A percentile compares a stretch with the other conserved stretches of the same genome.
phyloP scores from a whole-genome alignment of 805 yeast genomes.

The Yarrowia deformans region DNA sequence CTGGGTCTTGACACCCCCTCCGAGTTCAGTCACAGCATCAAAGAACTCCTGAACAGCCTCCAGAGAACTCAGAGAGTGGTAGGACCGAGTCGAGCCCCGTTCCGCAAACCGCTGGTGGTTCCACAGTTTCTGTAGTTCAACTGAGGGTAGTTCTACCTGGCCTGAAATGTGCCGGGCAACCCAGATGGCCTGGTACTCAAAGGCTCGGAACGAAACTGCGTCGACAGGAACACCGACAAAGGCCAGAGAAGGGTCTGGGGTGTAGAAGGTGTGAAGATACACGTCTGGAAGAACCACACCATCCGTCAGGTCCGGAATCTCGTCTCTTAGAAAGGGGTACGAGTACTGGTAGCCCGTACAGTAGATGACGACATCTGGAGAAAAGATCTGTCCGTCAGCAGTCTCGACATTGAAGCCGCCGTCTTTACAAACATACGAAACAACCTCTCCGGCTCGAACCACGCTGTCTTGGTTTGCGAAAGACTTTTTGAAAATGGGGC shows the following conservation, averaged over 20 bases:
- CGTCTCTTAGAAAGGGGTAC: conserved; percentile 61
- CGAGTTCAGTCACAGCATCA: neutral
- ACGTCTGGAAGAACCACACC: conserved; percentile 58
- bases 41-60: conserved; percentile 21
- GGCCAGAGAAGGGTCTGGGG: conserved; percentile 67
- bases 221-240: conserved; percentile 58
- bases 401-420: conserved; percentile 26
- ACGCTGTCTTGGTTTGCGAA: conserved; percentile 44
- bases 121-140: neutral
- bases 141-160: neutral
- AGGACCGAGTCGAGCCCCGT: conserved; percentile 7
- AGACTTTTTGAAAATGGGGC: conserved; percentile 37
- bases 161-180: conserved; percentile 6
- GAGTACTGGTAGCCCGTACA: conserved; percentile 79
- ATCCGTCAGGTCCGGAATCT: conserved; percentile 52
- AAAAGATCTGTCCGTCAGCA: conserved; percentile 40
- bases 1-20: conserved; percentile 12
- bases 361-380: conserved; percentile 66
- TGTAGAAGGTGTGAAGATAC: conserved; percentile 52
- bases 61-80: conserved; percentile 25
- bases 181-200: conserved; percentile 32
- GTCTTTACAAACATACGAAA: conserved; percentile 12
- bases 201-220: conserved; percentile 21
- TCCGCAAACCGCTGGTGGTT: neutral
- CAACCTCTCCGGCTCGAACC: neutral